Percentiles rank a stretch among this genome's conserved stretches.
These are phyloP conservation scores for Vitis vinifera DNA, from an alignment of 164 flowering plant genomes.

Conservation along the genomic window ASM3070453v1 NC_081812.1:13810501-13811000, in stretches of 20 bases:
- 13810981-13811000: slow-evolving; percentile 87
- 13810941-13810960: slow-evolving; percentile 82
- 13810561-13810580: background rate
- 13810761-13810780: no score
- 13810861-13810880: slow-evolving; percentile 77
- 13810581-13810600: background rate
- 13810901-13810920: slow-evolving; percentile 91
- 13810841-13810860: no score
- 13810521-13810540: background rate
- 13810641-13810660: no score
- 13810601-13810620: background rate
- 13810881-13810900: slow-evolving; percentile 82
- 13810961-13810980: slow-evolving; percentile 85
- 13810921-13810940: slow-evolving; percentile 87
- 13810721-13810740: no score
- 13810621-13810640: background rate
- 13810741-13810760: no score
- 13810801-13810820: no score
- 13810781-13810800: no score
- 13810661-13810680: no score
- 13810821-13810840: no score
- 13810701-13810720: no score
- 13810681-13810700: no score
- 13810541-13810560: slow-evolving; percentile 2
- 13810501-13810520: background rate